phyloP scores from a whole-genome alignment of 1,139 yeast genomes.

The Yamadazyma oceani region DNA sequence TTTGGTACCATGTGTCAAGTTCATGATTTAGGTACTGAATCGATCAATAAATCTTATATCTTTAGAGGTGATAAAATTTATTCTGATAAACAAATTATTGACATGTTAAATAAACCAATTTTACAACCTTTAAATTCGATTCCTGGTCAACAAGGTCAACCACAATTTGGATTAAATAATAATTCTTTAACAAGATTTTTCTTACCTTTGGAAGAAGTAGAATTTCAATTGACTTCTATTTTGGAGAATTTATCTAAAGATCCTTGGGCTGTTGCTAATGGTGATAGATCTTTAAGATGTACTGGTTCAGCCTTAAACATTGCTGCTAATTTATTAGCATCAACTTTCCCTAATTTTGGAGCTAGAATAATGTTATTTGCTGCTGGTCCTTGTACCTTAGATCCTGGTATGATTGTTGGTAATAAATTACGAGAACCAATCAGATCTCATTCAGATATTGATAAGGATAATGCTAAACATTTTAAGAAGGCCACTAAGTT shows the following conservation, averaged over 20 bases:
- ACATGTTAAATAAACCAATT: slow-evolving; percentile 62
- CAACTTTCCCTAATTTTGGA: slow-evolving; percentile 85
- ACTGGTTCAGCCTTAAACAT: slow-evolving; percentile 92
- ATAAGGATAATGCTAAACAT: slow-evolving; percentile 75
- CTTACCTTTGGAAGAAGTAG: slow-evolving; percentile 82
- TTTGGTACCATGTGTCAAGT: slow-evolving; percentile 95
- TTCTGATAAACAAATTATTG: slow-evolving; percentile 69
- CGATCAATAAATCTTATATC: slow-evolving; percentile 78
- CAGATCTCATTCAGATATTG: slow-evolving; percentile 95
- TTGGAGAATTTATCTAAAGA: slow-evolving; percentile 80
- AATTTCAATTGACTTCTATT: slow-evolving; percentile 78
- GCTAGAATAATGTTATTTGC: slow-evolving; percentile 89
- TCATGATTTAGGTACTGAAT: slow-evolving; percentile 82
- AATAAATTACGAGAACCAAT: slow-evolving; percentile 92
- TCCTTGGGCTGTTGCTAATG: slow-evolving; percentile 90
- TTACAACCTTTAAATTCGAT: slow-evolving; percentile 30
- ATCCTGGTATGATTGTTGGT: slow-evolving; percentile 94
- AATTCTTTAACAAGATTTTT: slow-evolving; percentile 73
- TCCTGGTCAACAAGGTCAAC: slow-evolving; percentile 9
- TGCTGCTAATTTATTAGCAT: slow-evolving; percentile 80
- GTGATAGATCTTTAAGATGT: slow-evolving; percentile 86
- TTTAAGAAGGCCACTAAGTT: slow-evolving; percentile 87
- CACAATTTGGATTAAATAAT: slow-evolving; percentile 16
- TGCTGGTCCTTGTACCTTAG: slow-evolving; percentile 94
- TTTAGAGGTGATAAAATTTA: slow-evolving; percentile 94